A percentile compares a stretch with the other conserved stretches of the same genome.
Conservation (phyloP, 2,329 filamentous ascomycete species). For the Capronia epimyces region DNA sequence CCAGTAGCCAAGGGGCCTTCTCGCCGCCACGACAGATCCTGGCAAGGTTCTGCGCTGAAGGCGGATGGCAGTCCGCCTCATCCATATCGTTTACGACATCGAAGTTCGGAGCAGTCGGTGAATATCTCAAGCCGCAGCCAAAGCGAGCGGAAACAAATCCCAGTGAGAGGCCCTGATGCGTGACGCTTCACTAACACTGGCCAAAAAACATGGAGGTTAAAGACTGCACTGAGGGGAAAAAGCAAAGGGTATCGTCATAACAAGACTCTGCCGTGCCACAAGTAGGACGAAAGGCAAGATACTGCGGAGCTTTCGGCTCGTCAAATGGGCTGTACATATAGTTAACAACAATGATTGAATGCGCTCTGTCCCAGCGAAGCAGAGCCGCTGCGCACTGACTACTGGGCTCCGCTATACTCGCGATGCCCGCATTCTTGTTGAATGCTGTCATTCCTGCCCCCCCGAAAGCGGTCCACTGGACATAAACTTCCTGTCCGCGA, state of each 20-base stretch:
- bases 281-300: too few relatives aligned
- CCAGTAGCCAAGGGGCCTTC: neutral
- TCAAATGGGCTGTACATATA: too few relatives aligned
- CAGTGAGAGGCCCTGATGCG: too few relatives aligned
- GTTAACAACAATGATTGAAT: too few relatives aligned
- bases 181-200: too few relatives aligned
- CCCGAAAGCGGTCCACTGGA: neutral
- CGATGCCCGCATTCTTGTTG: neutral
- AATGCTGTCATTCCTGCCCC: neutral
- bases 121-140: neutral
- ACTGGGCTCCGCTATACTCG: neutral
- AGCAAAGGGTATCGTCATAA: too few relatives aligned
- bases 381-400: too few relatives aligned
- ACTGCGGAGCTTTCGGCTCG: too few relatives aligned
- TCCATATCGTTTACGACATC: neutral
- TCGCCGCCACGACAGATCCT: neutral
- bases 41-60: neutral
- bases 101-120: neutral
- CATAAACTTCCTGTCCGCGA: constrained; percentile 11
- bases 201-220: too few relatives aligned
- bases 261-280: too few relatives aligned
- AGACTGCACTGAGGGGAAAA: too few relatives aligned
- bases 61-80: neutral
- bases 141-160: neutral
- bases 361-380: too few relatives aligned